Evolutionary conservation across 768 basidiomycete species (phyloP), one percentile per base, ranked within the genome.

Genomic region (Termitomyces heimii): DNA sequence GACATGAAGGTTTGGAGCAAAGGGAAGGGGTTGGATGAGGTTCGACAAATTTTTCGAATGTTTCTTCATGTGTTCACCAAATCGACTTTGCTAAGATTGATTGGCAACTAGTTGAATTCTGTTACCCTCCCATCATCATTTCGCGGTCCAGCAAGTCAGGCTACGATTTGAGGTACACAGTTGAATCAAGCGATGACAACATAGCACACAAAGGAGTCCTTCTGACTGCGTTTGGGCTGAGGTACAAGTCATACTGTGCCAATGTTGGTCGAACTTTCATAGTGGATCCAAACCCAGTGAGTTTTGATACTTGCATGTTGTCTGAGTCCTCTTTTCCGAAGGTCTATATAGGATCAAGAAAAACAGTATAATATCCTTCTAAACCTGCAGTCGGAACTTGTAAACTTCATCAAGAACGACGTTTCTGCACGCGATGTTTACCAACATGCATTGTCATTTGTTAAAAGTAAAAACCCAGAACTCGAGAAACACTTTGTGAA

Each of bases 221-320:
- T 56, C 75, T 98, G 6, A 85, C 92, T 10, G 83, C 89, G 5
- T 82, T 97, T 61, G 96, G 95, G 28, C 78, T 98, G 69, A 83
- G 93, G 28, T 98, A 96, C 73, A 95, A 88, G 66, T 88, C 86
- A 0, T 98, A 99, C 64, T 94, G 93, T 67, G 85, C 90, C 29
- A 96, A 94, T 68, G 82, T 98, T 62, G 94, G 92, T 4, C 82
- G 96, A 44, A 98, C 92, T 2, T 95, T 97, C 72, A 91, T 98
- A 63, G 94, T 98, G 39, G 94, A 96, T 67, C 96, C 96, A 2
- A 86, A 86, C 61, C 86, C 89, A 65, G 94, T 94, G 60, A 58
- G 71, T 66, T 45, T 13, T 46, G 4, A 20, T 16, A 55, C 58
- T 20, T 44, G 7, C 40, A 39, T 6, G 44, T 20, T 16, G 6